Evolutionary conservation across 2,329 filamentous ascomycete species (phyloP).

Genomic region (Pestalotiopsis sp.): DNA sequence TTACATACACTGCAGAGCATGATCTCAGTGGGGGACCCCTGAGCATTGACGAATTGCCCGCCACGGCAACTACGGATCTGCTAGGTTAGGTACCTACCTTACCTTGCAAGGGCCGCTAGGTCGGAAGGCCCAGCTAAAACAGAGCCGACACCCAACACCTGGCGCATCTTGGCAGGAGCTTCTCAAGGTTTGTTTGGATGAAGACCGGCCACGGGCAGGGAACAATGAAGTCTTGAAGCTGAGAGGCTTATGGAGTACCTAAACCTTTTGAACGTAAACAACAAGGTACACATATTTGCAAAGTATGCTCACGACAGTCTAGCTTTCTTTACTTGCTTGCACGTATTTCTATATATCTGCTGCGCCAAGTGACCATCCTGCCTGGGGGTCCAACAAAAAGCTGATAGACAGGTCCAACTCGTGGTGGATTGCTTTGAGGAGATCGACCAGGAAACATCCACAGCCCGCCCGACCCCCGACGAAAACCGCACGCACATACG

Average conservation of each 20-base stretch:
- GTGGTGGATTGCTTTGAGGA: too few relatives aligned
- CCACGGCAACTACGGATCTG: neutral
- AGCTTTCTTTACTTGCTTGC: neutral
- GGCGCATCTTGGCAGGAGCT: constrained; percentile 15
- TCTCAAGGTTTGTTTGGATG: neutral
- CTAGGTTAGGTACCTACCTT: too few relatives aligned
- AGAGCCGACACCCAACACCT: constrained; percentile 17
- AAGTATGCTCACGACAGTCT: neutral
- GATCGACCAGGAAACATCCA: neutral
- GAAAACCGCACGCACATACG: neutral
- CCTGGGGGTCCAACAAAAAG: too few relatives aligned
- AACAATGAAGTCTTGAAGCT: neutral
- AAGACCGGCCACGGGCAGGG: neutral
- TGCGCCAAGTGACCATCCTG: too few relatives aligned
- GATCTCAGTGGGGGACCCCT: too few relatives aligned
- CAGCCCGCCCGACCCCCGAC: neutral
- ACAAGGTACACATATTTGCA: too few relatives aligned
- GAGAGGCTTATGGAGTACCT: too few relatives aligned
- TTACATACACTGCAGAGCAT: too few relatives aligned
- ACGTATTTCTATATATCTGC: too few relatives aligned
- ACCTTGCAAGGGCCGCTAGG: neutral
- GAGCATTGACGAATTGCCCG: too few relatives aligned
- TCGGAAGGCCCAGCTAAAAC: constrained; percentile 3
- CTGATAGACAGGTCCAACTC: too few relatives aligned
- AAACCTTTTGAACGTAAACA: too few relatives aligned